A percentile compares a stretch with the other conserved stretches of the same genome.
Conservation (phyloP, 306 rosid genomes). For the Inga laurina region DNA sequence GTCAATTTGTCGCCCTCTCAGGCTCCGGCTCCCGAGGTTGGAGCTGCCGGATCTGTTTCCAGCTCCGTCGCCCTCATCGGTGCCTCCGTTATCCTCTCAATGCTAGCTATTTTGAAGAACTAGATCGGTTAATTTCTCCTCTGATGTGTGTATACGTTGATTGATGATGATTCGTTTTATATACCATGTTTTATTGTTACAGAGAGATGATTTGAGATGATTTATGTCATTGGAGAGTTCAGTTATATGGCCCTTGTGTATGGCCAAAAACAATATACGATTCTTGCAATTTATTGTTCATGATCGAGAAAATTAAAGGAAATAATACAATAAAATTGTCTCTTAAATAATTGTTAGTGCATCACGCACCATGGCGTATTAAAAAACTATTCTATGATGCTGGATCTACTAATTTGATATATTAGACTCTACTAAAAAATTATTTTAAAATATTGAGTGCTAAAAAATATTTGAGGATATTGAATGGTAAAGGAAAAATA, state of each 20-base stretch:
- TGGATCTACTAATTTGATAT: no score
- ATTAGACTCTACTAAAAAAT: no score
- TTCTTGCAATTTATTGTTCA: not conserved
- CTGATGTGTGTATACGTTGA: no score
- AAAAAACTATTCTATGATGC: no score
- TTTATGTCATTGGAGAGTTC: not conserved
- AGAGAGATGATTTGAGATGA: not conserved
- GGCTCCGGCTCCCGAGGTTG: constrained; percentile 22
- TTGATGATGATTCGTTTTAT: no score
- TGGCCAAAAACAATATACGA: not conserved
- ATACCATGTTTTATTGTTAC: not conserved
- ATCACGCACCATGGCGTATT: no score
- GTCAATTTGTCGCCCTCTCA: not conserved
- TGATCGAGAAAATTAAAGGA: not conserved
- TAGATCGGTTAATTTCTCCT: not conserved
- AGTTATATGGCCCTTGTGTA: not conserved
- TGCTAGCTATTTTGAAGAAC: constrained; percentile 12
- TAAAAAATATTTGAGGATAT: no score
- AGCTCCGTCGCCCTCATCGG: constrained; percentile 33
- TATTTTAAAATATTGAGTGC: no score
- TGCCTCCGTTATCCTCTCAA: constrained; percentile 29
- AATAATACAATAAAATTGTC: no score
- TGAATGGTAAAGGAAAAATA: no score
- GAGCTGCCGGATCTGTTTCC: constrained; percentile 32
- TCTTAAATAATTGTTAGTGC: no score